These are phyloP conservation scores for Oryza glaberrima DNA, from an alignment of 176 grass and related monocot species.

Conservation along the genomic window DNA sequence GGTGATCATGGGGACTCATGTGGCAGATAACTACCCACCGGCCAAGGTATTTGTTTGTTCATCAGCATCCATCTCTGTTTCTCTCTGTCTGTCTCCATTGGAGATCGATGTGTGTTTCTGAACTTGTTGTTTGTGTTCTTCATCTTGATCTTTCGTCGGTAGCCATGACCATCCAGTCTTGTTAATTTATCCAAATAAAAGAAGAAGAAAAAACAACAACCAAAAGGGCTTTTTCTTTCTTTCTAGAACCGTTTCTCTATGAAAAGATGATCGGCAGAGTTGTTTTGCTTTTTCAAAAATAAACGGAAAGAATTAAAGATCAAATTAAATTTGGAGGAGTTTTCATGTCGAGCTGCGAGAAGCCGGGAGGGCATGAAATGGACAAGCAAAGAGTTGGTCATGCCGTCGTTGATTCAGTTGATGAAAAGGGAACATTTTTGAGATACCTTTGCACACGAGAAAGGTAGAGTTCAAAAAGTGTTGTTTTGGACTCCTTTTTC, in stretches of 20 bases:
- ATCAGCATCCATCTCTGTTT: not conserved
- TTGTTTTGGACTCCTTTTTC: constrained; percentile 36
- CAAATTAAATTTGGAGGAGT: not conserved
- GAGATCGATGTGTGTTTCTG: not conserved
- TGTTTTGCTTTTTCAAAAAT: no score
- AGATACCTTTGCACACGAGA: not conserved
- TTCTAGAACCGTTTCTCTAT: no score
- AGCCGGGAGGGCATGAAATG: not conserved
- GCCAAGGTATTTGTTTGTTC: constrained; percentile 6
- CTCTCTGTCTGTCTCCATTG: not conserved
- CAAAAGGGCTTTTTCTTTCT: no score
- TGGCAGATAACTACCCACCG: constrained; percentile 15
- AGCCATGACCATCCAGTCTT: not conserved
- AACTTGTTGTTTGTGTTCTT: not conserved
- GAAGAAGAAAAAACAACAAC: not conserved
- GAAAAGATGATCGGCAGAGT: no score
- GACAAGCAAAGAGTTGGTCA: not conserved
- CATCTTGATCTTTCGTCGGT: not conserved
- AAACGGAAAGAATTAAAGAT: not conserved
- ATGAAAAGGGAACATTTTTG: not conserved
- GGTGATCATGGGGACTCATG: constrained; percentile 47
- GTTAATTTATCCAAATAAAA: not conserved
- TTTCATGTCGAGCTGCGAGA: constrained; percentile 24
- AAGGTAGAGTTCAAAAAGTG: not conserved
- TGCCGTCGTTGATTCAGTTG: not conserved